Conservation (phyloP, 768 basidiomycete species). For the Boletus rubropictus region DNA sequence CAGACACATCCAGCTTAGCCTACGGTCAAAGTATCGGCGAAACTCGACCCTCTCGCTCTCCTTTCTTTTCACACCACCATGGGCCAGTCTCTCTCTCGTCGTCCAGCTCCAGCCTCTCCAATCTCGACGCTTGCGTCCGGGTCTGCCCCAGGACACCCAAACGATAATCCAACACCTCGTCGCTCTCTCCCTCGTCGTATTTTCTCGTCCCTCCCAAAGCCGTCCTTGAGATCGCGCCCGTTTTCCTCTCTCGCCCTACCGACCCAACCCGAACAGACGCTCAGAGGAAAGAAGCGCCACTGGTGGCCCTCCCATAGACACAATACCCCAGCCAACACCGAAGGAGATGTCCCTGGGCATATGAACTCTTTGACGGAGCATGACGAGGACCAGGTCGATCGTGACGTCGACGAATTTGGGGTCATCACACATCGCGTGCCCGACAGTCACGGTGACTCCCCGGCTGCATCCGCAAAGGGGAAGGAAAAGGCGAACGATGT, state of each 20-base stretch:
- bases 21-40: neutral
- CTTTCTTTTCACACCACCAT: slow-evolving; percentile 13
- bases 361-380: slow-evolving; percentile 16
- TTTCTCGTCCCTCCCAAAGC: slow-evolving; percentile 28
- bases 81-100: slow-evolving; percentile 31
- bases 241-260: slow-evolving; percentile 16
- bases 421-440: slow-evolving; percentile 24
- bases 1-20: neutral
- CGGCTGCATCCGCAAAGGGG: slow-evolving; percentile 27
- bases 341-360: slow-evolving; percentile 14
- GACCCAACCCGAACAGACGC: slow-evolving; percentile 22
- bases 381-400: slow-evolving; percentile 28
- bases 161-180: neutral
- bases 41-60: neutral
- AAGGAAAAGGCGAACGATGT: slow-evolving; percentile 33
- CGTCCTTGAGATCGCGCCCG: slow-evolving; percentile 16
- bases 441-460: slow-evolving; percentile 26
- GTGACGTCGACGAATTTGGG: slow-evolving; percentile 26
- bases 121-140: slow-evolving; percentile 6
- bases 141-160: slow-evolving; percentile 4
- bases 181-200: slow-evolving; percentile 33
- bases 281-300: slow-evolving; percentile 24
- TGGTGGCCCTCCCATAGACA: slow-evolving; percentile 23
- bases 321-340: slow-evolving; percentile 7
- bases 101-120: slow-evolving; percentile 9